phyloP scores from a whole-genome alignment of 345 rosid species.

The Brassica rapa region DNA sequence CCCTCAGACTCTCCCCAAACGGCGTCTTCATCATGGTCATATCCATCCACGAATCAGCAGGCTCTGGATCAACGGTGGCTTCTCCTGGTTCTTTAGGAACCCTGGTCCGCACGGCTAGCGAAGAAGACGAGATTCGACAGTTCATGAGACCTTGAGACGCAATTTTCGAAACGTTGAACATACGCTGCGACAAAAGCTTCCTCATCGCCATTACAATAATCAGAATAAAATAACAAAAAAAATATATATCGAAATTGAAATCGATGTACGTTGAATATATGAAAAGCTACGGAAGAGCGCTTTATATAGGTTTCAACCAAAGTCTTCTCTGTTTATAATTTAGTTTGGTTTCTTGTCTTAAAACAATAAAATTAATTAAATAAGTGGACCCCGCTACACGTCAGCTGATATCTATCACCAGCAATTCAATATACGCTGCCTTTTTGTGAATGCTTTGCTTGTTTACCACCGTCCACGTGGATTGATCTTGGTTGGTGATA shows the following conservation, averaged over 20 bases:
- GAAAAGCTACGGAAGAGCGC: conserved; percentile 12
- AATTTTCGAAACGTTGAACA: conserved; percentile 53
- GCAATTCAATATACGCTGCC: conserved; percentile 20
- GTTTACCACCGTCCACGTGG: conserved; percentile 31
- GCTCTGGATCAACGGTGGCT: conserved; percentile 56
- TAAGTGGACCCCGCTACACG: conserved; percentile 12
- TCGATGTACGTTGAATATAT: conserved; percentile 1
- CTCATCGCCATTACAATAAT: conserved; percentile 55
- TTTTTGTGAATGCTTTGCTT: conserved; percentile 27
- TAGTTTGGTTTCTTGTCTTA: background rate
- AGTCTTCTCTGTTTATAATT: conserved; percentile 12
- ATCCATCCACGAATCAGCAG: conserved; percentile 48
- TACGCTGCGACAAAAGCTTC: conserved; percentile 61
- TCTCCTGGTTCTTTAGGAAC: conserved; percentile 36
- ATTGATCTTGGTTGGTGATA: background rate
- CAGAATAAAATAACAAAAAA: background rate
- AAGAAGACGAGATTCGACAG: conserved; percentile 43
- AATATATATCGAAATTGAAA: background rate
- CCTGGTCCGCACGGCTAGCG: conserved; percentile 40
- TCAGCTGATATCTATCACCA: conserved; percentile 29
- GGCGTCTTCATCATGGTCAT: conserved; percentile 7
- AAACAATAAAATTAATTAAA: background rate
- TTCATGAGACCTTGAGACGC: conserved; percentile 42
- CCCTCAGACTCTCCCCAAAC: conserved; percentile 49
- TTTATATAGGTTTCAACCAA: conserved; percentile 36